phyloP scores from a whole-genome alignment of 371 early-diverging fungal genomes.

The Dinochytrium kinnereticum region DNA sequence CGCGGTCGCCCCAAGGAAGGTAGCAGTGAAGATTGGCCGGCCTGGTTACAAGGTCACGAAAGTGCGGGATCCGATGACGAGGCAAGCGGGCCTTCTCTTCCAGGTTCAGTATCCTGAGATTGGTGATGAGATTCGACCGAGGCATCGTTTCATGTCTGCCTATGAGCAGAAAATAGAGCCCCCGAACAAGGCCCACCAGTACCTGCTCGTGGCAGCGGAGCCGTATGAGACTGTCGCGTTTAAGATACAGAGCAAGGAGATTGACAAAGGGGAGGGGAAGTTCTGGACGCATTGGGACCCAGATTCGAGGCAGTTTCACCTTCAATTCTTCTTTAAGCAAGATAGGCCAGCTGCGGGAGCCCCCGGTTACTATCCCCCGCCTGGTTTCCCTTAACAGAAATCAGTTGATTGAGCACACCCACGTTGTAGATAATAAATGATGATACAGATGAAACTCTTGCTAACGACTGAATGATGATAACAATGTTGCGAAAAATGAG shows the following conservation, averaged over 20 bases:
- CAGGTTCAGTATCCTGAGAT: slow-evolving; percentile 93
- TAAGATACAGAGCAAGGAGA: slow-evolving; percentile 90
- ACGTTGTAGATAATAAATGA: no score
- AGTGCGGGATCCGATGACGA: slow-evolving; percentile 84
- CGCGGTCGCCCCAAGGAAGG: slow-evolving; percentile 42
- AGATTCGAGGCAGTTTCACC: slow-evolving; percentile 83
- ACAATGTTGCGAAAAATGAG: no score
- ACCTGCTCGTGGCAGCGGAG: slow-evolving; percentile 93
- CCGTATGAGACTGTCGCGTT: slow-evolving; percentile 97
- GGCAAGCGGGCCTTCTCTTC: slow-evolving; percentile 90
- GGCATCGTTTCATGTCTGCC: slow-evolving; percentile 97
- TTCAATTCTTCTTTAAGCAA: slow-evolving; percentile 85
- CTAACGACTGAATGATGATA: no score
- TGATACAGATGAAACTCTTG: no score
- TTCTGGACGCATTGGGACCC: slow-evolving; percentile 96
- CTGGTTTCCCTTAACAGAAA: no score
- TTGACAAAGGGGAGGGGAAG: slow-evolving; percentile 82
- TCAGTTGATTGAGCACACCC: no score
- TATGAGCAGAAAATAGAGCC: slow-evolving; percentile 94
- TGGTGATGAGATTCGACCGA: slow-evolving; percentile 34
- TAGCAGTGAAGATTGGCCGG: slow-evolving; percentile 89
- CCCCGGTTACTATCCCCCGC: background rate
- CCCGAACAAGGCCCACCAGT: slow-evolving; percentile 90
- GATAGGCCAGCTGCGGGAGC: slow-evolving; percentile 31
- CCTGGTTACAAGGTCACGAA: slow-evolving; percentile 97